Evolutionary conservation across 2,329 filamentous ascomycete genomes (phyloP).

Genomic region (Colletotrichum incanum): DNA sequence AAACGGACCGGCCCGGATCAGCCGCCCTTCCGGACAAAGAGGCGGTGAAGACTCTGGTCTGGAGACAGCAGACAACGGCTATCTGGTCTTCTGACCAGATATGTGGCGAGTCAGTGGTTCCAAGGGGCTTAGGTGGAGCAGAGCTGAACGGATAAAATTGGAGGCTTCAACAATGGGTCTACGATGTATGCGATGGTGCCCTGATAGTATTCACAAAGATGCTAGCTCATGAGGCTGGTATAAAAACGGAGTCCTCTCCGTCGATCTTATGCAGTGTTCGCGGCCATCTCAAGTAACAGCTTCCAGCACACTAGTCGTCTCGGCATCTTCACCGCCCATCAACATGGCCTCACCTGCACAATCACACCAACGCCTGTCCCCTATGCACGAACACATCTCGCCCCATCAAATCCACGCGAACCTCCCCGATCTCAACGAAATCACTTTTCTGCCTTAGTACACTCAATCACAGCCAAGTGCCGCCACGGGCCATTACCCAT

Average conservation of each 20-base stretch:
- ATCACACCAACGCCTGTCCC: background rate
- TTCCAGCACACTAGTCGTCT: too few species aligned
- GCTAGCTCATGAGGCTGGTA: background rate
- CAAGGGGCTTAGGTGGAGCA: background rate
- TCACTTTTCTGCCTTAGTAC: conserved; percentile 30
- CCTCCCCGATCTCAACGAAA: background rate
- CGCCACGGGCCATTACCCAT: conserved; percentile 40
- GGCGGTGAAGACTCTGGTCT: conserved; percentile 28
- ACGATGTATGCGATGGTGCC: background rate
- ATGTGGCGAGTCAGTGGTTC: background rate
- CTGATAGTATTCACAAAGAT: background rate
- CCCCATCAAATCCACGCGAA: background rate
- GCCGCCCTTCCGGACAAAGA: conserved; percentile 28
- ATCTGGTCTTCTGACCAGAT: background rate
- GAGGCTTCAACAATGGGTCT: too few species aligned
- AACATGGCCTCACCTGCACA: background rate
- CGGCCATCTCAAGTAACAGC: too few species aligned
- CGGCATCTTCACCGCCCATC: conserved; percentile 5
- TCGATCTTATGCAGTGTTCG: conserved; percentile 4
- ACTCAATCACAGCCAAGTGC: conserved; percentile 45
- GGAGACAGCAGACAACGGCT: background rate
- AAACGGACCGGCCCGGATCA: conserved; percentile 34
- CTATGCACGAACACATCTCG: background rate
- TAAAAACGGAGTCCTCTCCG: background rate
- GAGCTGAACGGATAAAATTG: background rate